Conservation (phyloP, 2,329 filamentous ascomycete genomes). For the Aspergillus sp. region DNA sequence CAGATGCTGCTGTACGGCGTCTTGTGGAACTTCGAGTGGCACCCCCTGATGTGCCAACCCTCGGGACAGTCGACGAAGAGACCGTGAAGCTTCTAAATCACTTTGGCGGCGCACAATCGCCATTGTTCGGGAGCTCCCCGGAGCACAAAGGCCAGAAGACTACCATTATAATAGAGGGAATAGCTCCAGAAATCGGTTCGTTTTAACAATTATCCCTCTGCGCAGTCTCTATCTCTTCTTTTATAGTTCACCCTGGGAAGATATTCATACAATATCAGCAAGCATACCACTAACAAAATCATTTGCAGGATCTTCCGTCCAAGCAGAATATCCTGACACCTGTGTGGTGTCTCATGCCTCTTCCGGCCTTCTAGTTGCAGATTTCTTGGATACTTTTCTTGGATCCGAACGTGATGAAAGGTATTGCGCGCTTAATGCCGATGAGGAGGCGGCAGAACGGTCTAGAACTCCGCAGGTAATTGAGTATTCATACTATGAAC, state of each 20-base stretch:
- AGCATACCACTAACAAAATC: too few species aligned
- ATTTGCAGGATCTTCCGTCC: conserved; percentile 1
- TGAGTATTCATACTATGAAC: neutral
- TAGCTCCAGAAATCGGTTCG: conserved; percentile 54
- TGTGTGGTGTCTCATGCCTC: neutral
- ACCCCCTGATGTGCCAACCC: conserved; percentile 40
- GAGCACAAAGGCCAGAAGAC: conserved; percentile 17
- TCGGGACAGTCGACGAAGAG: conserved; percentile 36
- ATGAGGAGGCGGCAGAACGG: neutral
- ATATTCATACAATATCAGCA: too few species aligned
- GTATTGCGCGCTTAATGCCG: conserved; percentile 4
- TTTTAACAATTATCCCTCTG: conserved; percentile 8
- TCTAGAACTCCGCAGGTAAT: conserved; percentile 4
- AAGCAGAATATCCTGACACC: conserved; percentile 7
- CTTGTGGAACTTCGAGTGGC: conserved; percentile 42
- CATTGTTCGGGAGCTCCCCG: conserved; percentile 42
- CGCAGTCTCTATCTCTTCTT: too few species aligned
- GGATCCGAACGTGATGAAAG: neutral
- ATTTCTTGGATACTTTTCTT: neutral
- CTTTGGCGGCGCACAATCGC: conserved; percentile 48
- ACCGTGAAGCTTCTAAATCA: conserved; percentile 51
- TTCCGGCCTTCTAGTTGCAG: neutral
- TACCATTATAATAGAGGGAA: conserved; percentile 44
- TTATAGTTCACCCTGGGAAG: too few species aligned
- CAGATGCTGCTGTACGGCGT: conserved; percentile 27